phyloP scores from a whole-genome alignment of 1,284 basidiomycete species.

The Laetiporus sulphureus region DNA sequence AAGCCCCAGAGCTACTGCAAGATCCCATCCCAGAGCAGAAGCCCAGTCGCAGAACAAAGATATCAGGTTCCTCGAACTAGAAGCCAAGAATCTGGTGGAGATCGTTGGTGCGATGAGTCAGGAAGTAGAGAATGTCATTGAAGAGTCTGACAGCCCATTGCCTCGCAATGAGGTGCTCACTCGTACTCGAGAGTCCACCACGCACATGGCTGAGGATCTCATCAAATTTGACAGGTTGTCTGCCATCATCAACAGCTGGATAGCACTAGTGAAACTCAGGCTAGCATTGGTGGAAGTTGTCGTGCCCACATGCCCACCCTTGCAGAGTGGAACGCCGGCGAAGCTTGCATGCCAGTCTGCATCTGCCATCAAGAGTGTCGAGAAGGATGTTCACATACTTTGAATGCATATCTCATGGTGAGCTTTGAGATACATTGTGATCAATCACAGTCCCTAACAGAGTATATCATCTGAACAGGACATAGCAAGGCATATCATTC shows the following conservation, averaged over 20 bases:
- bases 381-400: slow-evolving; percentile 83
- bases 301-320: slow-evolving; percentile 73
- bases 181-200: slow-evolving; percentile 49
- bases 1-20: slow-evolving; percentile 2
- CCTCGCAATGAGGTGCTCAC: slow-evolving; percentile 45
- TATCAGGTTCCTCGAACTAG: no score
- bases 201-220: slow-evolving; percentile 46
- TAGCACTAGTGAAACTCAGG: slow-evolving; percentile 73
- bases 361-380: slow-evolving; percentile 75
- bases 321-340: slow-evolving; percentile 86
- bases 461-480: slow-evolving; percentile 29
- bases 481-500: slow-evolving; percentile 51
- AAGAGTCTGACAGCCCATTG: slow-evolving; percentile 27
- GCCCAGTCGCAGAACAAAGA: no score
- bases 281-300: slow-evolving; percentile 74
- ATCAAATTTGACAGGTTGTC: slow-evolving; percentile 59
- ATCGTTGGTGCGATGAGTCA: slow-evolving; percentile 65
- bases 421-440: no score
- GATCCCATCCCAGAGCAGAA: background rate
- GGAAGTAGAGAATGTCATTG: slow-evolving; percentile 37
- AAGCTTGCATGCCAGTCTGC: slow-evolving; percentile 55
- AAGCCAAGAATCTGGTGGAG: slow-evolving; percentile 40
- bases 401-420: slow-evolving; percentile 80
- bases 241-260: slow-evolving; percentile 84
- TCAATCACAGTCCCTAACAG: no score